These are phyloP conservation scores for Sphagnurus paluster DNA, from an alignment of 1,284 basidiomycete genomes.

Conservation along the genomic window DNA sequence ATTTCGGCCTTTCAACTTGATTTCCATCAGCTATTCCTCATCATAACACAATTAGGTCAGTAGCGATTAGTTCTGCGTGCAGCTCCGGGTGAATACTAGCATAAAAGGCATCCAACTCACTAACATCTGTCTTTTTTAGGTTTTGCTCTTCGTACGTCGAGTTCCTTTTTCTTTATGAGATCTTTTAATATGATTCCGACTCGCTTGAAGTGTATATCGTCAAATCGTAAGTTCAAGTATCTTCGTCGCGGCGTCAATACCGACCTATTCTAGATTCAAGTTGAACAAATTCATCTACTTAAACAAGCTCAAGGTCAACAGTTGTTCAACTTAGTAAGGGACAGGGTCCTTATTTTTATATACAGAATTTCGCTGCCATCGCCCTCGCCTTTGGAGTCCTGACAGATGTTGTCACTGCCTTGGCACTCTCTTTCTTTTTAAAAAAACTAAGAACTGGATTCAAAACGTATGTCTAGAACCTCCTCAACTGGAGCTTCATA, in stretches of 20 bases:
- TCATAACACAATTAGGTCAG: background rate
- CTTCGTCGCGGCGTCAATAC: background rate
- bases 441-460: conserved; percentile 47
- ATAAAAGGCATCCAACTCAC: no score
- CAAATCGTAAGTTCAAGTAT: conserved; percentile 34
- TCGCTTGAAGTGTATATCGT: conserved; percentile 32
- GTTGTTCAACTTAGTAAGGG: background rate
- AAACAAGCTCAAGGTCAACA: conserved; percentile 22
- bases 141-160: conserved; percentile 1
- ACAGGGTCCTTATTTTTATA: background rate
- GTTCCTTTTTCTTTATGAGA: background rate
- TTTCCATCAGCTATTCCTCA: background rate
- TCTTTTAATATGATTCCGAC: background rate
- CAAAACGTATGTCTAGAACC: background rate
- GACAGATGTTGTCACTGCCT: conserved; percentile 50
- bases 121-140: background rate
- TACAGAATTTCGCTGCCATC: conserved; percentile 39
- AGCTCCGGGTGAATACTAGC: no score
- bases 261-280: conserved; percentile 11
- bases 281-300: conserved; percentile 15
- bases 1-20: no score
- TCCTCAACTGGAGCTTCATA: background rate
- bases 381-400: conserved; percentile 44
- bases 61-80: no score
- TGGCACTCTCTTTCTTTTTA: conserved; percentile 52